A percentile compares a stretch with the other conserved stretches of the same genome.
phyloP scores from a whole-genome alignment of 805 yeast species.

The Barnettozyma siamensis region DNA sequence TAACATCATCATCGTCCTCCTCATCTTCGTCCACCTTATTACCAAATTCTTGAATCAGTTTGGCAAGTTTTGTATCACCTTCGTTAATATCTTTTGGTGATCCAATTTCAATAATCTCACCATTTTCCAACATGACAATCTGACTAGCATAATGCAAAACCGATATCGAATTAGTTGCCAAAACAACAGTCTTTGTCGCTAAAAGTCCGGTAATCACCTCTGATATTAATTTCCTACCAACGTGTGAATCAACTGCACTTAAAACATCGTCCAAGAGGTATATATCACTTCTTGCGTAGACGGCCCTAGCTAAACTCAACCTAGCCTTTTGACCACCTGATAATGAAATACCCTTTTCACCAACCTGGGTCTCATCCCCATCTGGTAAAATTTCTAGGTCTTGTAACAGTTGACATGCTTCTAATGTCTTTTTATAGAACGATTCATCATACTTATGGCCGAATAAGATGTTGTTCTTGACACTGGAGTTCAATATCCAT shows the following conservation, averaged over 20 bases:
- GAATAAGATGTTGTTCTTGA: slow-evolving; percentile 83
- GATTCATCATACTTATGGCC: slow-evolving; percentile 80
- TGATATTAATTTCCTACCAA: slow-evolving; percentile 76
- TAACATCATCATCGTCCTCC: slow-evolving; percentile 8
- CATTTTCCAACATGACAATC: slow-evolving; percentile 64
- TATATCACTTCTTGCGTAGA: slow-evolving; percentile 89
- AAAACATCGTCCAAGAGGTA: slow-evolving; percentile 88
- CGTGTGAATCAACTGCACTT: slow-evolving; percentile 97
- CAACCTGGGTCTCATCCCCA: slow-evolving; percentile 87
- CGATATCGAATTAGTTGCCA: slow-evolving; percentile 84
- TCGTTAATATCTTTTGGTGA: slow-evolving; percentile 46
- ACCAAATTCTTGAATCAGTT: slow-evolving; percentile 61
- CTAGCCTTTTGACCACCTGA: slow-evolving; percentile 99
- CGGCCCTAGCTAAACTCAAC: slow-evolving; percentile 90
- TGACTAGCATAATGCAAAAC: slow-evolving; percentile 72
- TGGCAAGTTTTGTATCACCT: slow-evolving; percentile 42
- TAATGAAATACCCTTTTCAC: slow-evolving; percentile 93
- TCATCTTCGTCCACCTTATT: slow-evolving; percentile 31
- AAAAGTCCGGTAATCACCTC: slow-evolving; percentile 84
- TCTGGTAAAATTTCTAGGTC: slow-evolving; percentile 79
- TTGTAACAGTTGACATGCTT: slow-evolving; percentile 80
- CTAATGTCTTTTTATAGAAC: slow-evolving; percentile 73
- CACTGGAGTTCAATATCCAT: slow-evolving; percentile 95
- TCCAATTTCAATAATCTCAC: slow-evolving; percentile 63
- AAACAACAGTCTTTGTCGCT: slow-evolving; percentile 63